Evolutionary conservation across 129 eudicot genomes (phyloP).

Genomic region (Flaveria linearis): DNA sequence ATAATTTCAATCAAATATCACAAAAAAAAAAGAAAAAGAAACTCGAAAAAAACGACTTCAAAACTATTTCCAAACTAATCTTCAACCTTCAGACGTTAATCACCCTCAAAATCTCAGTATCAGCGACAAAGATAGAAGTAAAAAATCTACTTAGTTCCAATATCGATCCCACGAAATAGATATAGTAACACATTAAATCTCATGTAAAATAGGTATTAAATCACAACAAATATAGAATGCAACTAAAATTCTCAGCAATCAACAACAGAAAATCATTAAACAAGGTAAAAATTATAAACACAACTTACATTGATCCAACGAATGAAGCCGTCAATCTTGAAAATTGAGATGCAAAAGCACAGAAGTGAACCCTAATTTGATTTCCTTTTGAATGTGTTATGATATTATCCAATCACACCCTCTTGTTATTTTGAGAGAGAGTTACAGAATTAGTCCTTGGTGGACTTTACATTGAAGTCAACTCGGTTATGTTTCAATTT

Average conservation of each 20-base stretch:
- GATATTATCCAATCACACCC: background rate
- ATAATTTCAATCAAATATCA: background rate
- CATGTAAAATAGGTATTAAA: background rate
- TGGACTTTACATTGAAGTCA: background rate
- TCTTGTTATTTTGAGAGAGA: background rate
- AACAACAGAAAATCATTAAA: slow-evolving; percentile 7
- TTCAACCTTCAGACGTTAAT: too few relatives aligned
- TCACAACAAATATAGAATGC: background rate
- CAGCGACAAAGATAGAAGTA: background rate
- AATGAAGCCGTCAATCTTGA: background rate
- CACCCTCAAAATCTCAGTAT: background rate
- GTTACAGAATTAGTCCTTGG: background rate
- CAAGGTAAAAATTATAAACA: background rate
- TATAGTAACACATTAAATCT: background rate
- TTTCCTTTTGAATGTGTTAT: background rate
- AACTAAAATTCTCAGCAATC: slow-evolving; percentile 14
- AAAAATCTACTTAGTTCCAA: background rate
- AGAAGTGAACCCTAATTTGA: slow-evolving; percentile 24
- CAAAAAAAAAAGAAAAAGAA: too few relatives aligned
- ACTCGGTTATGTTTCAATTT: background rate
- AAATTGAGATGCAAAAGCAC: background rate
- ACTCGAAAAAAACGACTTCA: too few relatives aligned
- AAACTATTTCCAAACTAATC: too few relatives aligned
- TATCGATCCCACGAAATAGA: background rate
- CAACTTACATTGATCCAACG: slow-evolving; percentile 10